Percentiles rank a stretch among this genome's conserved stretches.
These are phyloP conservation scores for Chaetomiaceae sp. DNA, from an alignment of 2,329 filamentous ascomycete genomes.

Conservation along the genomic window DNA sequence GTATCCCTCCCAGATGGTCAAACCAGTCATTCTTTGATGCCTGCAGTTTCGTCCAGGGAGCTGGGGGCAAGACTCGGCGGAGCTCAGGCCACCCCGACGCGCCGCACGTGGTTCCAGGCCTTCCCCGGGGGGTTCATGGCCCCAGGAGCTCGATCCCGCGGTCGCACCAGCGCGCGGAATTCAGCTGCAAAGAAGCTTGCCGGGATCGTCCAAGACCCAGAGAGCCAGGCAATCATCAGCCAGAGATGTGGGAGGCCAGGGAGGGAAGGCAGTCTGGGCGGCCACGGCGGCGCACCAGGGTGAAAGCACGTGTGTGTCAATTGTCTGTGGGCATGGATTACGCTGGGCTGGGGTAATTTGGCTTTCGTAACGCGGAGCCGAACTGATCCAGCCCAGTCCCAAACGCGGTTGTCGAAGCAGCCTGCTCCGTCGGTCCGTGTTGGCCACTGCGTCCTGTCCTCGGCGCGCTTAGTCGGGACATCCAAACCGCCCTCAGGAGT, in stretches of 20 bases:
- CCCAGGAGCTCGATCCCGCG: background rate
- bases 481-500: background rate
- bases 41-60: background rate
- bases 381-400: background rate
- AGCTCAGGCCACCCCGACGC: background rate
- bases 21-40: too few species aligned
- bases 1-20: too few species aligned
- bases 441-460: background rate
- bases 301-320: constrained; percentile 10
- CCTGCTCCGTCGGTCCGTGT: constrained; percentile 11
- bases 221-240: background rate
- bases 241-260: background rate
- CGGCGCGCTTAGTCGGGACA: background rate
- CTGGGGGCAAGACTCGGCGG: background rate
- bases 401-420: background rate
- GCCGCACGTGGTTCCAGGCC: constrained; percentile 1
- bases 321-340: background rate
- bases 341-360: background rate
- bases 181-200: background rate
- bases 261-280: background rate
- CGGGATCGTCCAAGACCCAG: background rate
- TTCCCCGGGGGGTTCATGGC: too few species aligned
- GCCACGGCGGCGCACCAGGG: background rate
- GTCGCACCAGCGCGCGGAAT: constrained; percentile 3
- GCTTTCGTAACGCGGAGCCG: too few species aligned